Evolutionary conservation across 306 rosid genomes (phyloP).

Genomic region (Acacia acuminata): DNA sequence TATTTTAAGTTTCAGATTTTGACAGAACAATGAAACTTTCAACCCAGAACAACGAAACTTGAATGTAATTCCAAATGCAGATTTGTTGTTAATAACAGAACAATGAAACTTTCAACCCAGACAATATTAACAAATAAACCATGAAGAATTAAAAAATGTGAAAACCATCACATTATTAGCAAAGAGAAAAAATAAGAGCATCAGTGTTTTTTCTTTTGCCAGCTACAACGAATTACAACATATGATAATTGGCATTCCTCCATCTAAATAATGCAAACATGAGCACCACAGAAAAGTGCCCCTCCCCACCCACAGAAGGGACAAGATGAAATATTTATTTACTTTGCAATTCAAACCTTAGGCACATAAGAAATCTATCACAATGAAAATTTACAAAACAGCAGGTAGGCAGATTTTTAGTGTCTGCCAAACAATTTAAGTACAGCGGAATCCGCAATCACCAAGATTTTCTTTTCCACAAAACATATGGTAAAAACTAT

Average conservation of each 20-base stretch:
- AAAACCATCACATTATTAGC: neutral
- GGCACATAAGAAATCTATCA: neutral
- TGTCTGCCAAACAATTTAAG: neutral
- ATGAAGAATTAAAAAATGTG: neutral
- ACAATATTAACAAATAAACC: neutral
- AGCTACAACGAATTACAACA: neutral
- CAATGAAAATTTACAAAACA: neutral
- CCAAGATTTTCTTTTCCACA: neutral
- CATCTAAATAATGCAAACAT: neutral
- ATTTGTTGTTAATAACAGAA: neutral
- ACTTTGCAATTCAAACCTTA: neutral
- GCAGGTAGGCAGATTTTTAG: neutral
- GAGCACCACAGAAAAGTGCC: neutral
- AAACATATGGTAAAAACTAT: neutral
- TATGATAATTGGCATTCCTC: neutral
- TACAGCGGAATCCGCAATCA: neutral
- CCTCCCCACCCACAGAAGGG: neutral
- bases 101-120: neutral
- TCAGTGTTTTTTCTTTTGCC: neutral
- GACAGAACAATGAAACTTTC: too few species aligned
- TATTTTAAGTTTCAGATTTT: constrained; percentile 3
- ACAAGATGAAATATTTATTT: neutral
- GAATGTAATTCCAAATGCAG: constrained; percentile 2
- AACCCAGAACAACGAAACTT: too few species aligned
- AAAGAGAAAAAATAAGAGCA: neutral